Evolutionary conservation across 805 yeast species (phyloP).

Genomic region (Myxozyma melibiosi): DNA sequence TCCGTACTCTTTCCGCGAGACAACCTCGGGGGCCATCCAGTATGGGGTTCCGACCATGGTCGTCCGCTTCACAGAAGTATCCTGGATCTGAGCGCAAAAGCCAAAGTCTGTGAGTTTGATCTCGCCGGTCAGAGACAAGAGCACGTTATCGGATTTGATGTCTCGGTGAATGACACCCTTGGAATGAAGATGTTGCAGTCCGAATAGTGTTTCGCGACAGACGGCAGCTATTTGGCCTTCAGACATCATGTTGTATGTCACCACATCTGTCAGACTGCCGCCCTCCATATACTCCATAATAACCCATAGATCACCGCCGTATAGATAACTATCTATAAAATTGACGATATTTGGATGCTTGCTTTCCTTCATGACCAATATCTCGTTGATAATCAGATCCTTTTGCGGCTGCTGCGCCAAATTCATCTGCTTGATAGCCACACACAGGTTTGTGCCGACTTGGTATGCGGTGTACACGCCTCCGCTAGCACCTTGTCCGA

Average conservation of each 20-base stretch:
- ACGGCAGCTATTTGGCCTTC: constrained; percentile 96
- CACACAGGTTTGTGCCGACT: constrained; percentile 50
- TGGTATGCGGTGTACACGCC: constrained; percentile 88
- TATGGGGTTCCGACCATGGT: constrained; percentile 99
- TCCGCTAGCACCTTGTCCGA: constrained; percentile 99
- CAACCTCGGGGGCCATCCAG: constrained; percentile 99
- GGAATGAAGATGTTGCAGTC: constrained; percentile 82
- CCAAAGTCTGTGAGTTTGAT: constrained; percentile 95
- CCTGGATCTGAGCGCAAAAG: constrained; percentile 92
- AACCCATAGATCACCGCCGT: constrained; percentile 80
- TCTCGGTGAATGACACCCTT: constrained; percentile 95
- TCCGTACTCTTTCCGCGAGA: constrained; percentile 90
- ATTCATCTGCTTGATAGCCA: constrained; percentile 97
- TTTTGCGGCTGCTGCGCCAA: constrained; percentile 93
- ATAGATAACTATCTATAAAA: constrained; percentile 81
- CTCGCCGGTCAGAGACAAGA: constrained; percentile 79
- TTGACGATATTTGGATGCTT: constrained; percentile 92
- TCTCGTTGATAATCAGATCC: constrained; percentile 92
- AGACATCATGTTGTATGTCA: constrained; percentile 83
- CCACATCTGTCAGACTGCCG: constrained; percentile 93
- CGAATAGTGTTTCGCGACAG: constrained; percentile 84
- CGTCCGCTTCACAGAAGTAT: constrained; percentile 80
- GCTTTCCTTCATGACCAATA: constrained; percentile 91
- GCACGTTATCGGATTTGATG: constrained; percentile 90
- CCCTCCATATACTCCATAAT: constrained; percentile 99